Evolutionary conservation across 495 filamentous ascomycete genomes (phyloP).

Genomic region (Annulohypoxylon nitens): DNA sequence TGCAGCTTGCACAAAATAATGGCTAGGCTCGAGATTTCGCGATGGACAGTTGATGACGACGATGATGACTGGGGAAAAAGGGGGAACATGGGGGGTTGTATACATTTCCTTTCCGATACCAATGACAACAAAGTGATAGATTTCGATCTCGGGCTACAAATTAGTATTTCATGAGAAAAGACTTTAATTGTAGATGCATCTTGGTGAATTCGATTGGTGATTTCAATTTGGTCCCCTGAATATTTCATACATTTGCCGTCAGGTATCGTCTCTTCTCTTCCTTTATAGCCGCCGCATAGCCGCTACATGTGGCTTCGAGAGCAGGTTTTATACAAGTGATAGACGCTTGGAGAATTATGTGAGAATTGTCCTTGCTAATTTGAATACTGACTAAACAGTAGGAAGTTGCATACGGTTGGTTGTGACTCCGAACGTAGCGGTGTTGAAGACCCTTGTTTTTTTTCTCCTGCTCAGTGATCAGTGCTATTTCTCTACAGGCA

Average conservation of each 20-base stretch:
- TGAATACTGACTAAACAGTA: slow-evolving; percentile 12
- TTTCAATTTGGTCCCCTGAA: background rate
- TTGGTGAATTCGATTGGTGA: slow-evolving; percentile 12
- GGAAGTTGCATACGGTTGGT: slow-evolving; percentile 25
- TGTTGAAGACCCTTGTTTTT: slow-evolving; percentile 10
- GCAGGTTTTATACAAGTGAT: background rate
- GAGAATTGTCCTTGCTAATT: slow-evolving; percentile 25
- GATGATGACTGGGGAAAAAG: background rate
- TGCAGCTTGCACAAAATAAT: slow-evolving; percentile 21
- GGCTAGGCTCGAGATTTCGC: background rate
- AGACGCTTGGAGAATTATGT: slow-evolving; percentile 14
- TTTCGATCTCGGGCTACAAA: slow-evolving; percentile 20
- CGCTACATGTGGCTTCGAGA: background rate
- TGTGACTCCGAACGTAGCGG: slow-evolving; percentile 26
- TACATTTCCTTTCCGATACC: slow-evolving; percentile 34
- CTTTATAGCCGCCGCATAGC: background rate
- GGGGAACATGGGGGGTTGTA: slow-evolving; percentile 2
- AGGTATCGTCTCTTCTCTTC: background rate
- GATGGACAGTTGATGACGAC: slow-evolving; percentile 8
- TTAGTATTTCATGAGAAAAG: background rate
- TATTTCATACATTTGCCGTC: background rate
- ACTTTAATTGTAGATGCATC: background rate
- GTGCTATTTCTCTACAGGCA: background rate
- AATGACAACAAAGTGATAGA: slow-evolving; percentile 27
- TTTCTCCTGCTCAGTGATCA: background rate